Conservation (phyloP, 2,329 filamentous ascomycete species). For the Fusarium sp. region DNA sequence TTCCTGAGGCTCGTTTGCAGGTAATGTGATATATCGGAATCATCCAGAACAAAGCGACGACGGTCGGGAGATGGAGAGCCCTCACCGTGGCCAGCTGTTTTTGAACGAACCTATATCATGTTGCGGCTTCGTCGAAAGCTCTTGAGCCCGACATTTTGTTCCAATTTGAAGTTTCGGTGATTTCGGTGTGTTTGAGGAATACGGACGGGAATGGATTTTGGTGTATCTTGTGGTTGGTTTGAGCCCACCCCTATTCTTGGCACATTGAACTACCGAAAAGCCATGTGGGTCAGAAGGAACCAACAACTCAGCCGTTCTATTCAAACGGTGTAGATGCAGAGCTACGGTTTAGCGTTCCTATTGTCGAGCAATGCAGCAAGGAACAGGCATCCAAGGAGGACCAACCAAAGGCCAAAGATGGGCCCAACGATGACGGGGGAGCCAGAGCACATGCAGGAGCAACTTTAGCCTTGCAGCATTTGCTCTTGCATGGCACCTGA, state of each 20-base stretch:
- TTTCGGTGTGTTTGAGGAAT: not conserved
- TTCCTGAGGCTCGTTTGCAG: not conserved
- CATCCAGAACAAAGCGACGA: not conserved
- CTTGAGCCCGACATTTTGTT: not conserved
- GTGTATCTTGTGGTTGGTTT: not conserved
- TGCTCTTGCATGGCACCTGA: not conserved
- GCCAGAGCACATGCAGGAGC: not conserved
- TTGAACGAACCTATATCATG: not conserved
- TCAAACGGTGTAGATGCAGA: not conserved
- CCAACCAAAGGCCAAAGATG: not conserved
- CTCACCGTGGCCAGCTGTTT: not conserved
- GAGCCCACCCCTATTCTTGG: not conserved
- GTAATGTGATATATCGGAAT: not conserved
- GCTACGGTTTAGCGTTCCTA: not conserved
- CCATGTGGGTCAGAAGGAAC: not conserved
- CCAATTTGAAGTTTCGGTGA: not conserved
- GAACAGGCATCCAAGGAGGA: not conserved
- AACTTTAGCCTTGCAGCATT: not conserved
- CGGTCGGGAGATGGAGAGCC: not conserved
- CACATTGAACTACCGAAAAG: not conserved
- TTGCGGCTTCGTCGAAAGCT: not conserved
- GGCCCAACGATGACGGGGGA: not conserved
- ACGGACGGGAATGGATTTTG: not conserved
- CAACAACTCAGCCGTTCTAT: not conserved
- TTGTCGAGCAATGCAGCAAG: not conserved